Base-by-base conservation (phyloP, 2,329 filamentous ascomycete species). In the Fusarium beomiforme region DNA sequence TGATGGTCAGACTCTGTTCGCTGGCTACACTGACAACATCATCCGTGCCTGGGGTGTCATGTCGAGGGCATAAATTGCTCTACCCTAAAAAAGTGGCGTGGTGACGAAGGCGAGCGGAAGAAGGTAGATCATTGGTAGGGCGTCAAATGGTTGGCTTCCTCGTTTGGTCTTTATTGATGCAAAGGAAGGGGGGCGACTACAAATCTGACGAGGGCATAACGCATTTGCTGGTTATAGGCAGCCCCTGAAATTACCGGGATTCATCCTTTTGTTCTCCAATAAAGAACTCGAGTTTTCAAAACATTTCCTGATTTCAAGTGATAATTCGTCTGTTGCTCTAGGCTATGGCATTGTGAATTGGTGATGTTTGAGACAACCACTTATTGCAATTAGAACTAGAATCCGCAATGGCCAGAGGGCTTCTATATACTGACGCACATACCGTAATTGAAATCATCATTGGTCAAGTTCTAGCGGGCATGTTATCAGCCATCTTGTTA, bases 1-100 rank as follows among this genome's bases (percentile, higher is more conserved):
- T 82, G 96, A 99, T 82, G 96, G 96, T 84, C 95, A 98, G 91
- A 98, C 96, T 82, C 89, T 99, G 85, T 99, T 99, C 86, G 95
- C 96, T 84, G 96, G 96, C 86, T 99, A 99, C 91, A 99, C 96
- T 80, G 96, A 99, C 89, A 98, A 98, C 91, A 92, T 97, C 88
- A 97, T 97, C 88, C 93, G 95, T 81, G 94, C 93, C 79, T 97
- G 94, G 94, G 94, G 94, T 87, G 94, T 97, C 82, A 97, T 97
- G 94, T 96, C 93, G 85, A 90, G 94, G 85, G 93, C 92, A 86
- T 95, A 93, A 84, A 78, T 68, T 54, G 71, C 74, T 72, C 69
- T 74, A 61, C 57, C 60, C 67, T 72, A 69, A 76, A 77, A 74
- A 67, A 74, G 69, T 69, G 68, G 70, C 67, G 74, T 70, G 66